phyloP scores from a whole-genome alignment of 371 early-diverging fungal species.

The Zopfochytrium polystomum region DNA sequence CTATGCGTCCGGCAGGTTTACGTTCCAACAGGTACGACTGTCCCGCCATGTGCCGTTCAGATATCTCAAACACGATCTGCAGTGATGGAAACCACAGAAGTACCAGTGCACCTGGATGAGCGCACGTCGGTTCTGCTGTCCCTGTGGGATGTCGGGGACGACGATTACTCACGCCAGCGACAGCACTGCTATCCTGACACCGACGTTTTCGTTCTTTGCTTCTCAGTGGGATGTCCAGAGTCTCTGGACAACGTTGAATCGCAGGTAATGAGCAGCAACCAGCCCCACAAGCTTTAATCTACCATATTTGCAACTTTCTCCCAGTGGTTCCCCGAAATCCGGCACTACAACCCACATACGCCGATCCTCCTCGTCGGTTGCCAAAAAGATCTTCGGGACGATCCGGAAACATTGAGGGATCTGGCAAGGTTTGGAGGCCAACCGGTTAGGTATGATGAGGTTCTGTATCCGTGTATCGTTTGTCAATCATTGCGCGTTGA shows the following conservation, averaged over 20 bases:
- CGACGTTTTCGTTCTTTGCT: conserved; percentile 79
- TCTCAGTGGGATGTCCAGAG: no score
- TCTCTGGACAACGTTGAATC: conserved; percentile 77
- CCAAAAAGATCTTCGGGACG: conserved; percentile 87
- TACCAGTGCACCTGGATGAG: conserved; percentile 16
- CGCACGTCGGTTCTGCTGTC: conserved; percentile 64
- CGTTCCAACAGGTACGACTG: no score
- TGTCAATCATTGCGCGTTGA: no score
- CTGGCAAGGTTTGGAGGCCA: conserved; percentile 65
- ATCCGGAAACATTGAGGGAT: conserved; percentile 80
- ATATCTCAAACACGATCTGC: not conserved
- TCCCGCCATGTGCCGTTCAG: no score
- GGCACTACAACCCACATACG: conserved; percentile 80
- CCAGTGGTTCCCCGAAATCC: conserved; percentile 89
- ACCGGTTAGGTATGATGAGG: conserved; percentile 68
- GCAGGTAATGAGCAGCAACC: no score
- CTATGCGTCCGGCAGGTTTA: no score
- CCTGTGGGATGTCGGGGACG: conserved; percentile 96
- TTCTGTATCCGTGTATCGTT: no score
- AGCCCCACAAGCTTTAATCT: no score
- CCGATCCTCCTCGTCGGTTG: conserved; percentile 87
- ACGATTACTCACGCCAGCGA: conserved; percentile 89
- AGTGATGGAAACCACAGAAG: not conserved
- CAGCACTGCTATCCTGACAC: conserved; percentile 92
- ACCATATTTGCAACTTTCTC: no score